phyloP scores from a whole-genome alignment of 176 grass and related monocot genomes.

The Paspalum notatum region DNA sequence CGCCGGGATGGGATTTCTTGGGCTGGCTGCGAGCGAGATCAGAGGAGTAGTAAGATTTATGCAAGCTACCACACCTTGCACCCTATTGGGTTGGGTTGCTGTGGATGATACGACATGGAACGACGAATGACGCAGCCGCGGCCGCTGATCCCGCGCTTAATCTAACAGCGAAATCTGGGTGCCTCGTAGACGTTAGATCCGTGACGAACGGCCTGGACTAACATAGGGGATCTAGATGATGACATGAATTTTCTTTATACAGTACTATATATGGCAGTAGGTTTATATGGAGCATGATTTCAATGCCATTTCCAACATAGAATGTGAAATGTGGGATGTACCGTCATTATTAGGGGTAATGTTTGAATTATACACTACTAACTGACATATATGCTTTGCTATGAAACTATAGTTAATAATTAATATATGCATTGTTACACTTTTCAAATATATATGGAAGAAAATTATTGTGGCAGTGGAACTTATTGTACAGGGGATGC shows the following conservation, averaged over 20 bases:
- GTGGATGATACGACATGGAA: not conserved
- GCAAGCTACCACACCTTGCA: not conserved
- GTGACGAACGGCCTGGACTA: not conserved
- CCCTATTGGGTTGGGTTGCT: not conserved
- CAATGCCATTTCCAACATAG: not conserved
- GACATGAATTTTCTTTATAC: not conserved
- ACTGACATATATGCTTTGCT: not conserved
- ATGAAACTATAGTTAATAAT: no score
- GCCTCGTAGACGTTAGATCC: not conserved
- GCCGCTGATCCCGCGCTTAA: constrained; percentile 4
- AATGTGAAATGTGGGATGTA: not conserved
- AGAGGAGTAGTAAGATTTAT: not conserved
- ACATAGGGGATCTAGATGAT: not conserved
- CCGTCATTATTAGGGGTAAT: not conserved
- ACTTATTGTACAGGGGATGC: no score
- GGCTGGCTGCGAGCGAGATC: not conserved
- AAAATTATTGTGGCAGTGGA: not conserved
- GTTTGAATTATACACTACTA: not conserved
- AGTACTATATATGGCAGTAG: not conserved
- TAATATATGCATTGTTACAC: no score
- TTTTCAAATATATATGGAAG: no score
- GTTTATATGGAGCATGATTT: not conserved
- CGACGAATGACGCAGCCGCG: not conserved
- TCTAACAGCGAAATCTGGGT: not conserved
- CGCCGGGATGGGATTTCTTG: not conserved